Base-by-base conservation (phyloP, 108 stramenopile genomes). In the Aurantiochytrium sp. region DNA sequence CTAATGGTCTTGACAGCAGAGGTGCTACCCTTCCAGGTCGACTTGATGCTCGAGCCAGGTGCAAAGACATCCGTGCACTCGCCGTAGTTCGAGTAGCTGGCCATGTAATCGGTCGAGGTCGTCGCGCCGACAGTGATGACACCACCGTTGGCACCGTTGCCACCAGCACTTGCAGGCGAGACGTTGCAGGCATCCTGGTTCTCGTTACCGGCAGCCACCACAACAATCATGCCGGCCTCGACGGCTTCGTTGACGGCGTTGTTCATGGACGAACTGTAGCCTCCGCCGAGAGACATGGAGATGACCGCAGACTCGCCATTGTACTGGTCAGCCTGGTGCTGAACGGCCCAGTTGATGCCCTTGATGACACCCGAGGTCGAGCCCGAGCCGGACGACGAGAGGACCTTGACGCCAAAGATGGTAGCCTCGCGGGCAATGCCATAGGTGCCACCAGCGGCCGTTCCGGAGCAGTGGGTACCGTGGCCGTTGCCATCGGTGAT, bases 161-260 rank as follows among this genome's bases (percentile, higher is more conserved):
- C 76, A 23, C 76, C 76, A 35, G 76, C 76, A 23, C 76, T 53
- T 23, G 88, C 91, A 10, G 91, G 91, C 1, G 90, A 90, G 69
- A 42, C 58, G 19, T 43, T 60, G 83, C 71, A 73, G 6, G 88
- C 91, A 8, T 91, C 76, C 16, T 5, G 5, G 43, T 29, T 28
- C 5, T 89, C 73, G 71, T 91, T 91, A 1, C 91, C 91, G 6
- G 91, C 91, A 10, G 91, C 88, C 5, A 91, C 88, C 5, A 91
- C 91, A 25, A 58, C 58, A 14, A 83, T 44, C 14, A 89, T 47
- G 55, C 88, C 91, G 43, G 19, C 71, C 29, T 47, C 12, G 58
- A 21, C 57, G 49, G 44, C 29, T 14, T 59, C 51, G 43, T 59
- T 58, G 49, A 76, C 64, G 10, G 83, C 89, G n/a, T 89, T 72